Base-by-base conservation (phyloP, 2,329 filamentous ascomycete species). In the Xylariaceae sp. region DNA sequence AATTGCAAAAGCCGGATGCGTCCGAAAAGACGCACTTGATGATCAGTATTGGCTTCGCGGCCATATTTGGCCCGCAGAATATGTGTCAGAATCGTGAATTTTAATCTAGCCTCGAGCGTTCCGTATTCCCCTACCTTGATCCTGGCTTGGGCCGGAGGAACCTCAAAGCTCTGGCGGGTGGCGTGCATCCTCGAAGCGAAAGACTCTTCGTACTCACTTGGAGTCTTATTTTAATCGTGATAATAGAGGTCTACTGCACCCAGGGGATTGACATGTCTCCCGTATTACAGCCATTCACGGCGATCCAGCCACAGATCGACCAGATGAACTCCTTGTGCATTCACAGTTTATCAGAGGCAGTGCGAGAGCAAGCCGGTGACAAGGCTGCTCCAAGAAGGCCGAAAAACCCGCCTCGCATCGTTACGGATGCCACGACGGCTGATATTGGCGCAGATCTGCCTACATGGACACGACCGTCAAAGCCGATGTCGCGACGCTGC, bases 381-480 rank as follows among this genome's bases (percentile, higher is more conserved):
- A 18, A 6, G 23, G 4, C 23, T 9, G 23, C 23, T 26, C 23
- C 23, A 26, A 26, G 9, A 26, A 26, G 23, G 23, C 9, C 4
- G 4, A 9, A 9, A 26, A 26, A 26, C 9, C 19, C 29, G 40
- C 10, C 32, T 23, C 29, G 2, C 10, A 12, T 37, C 43, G 40
- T 16, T 2, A 10, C 12, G 6, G 7, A 10, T 12, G 26, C 16
- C 41, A 12, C 20, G 23, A 43, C 10, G 14, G 37, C 47, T 21
- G 47, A 26, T 29, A n/a, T 20, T 6, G 20, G 29, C 40, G 18
- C 43, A 16, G 48, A 16, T 50, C 43, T 16, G 14, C 23, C 20
- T 58, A 58, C 29, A 51, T 58, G 50, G 54, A 58, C 41, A 51
- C 48, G 10, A 44, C 37, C 12, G 56, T 58, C 19, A 58, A 52